Evolutionary conservation across 164 flowering plant genomes (phyloP).

Genomic region (Tinospora cordifolia): DNA sequence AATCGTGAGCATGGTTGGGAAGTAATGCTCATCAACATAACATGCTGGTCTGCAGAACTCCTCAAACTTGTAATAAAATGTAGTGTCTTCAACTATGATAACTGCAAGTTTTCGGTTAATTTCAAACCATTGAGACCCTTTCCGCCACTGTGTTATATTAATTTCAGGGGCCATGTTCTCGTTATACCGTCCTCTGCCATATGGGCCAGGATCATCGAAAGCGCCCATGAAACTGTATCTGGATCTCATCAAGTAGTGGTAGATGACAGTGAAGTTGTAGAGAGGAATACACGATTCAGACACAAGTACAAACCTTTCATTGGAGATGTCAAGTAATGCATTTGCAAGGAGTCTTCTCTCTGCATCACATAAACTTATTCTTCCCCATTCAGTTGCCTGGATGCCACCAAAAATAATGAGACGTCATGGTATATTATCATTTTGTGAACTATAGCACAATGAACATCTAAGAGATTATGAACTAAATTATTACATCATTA

Average conservation of each 20-base stretch:
- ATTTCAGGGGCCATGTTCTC: slow-evolving; percentile 61
- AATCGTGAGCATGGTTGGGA: slow-evolving; percentile 75
- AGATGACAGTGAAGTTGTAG: slow-evolving; percentile 49
- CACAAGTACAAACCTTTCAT: slow-evolving; percentile 73
- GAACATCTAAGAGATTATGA: background rate
- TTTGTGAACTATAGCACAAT: background rate
- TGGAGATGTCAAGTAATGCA: slow-evolving; percentile 78
- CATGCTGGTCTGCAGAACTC: slow-evolving; percentile 73
- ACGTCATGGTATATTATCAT: background rate
- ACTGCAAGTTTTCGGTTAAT: slow-evolving; percentile 56
- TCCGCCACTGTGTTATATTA: slow-evolving; percentile 66
- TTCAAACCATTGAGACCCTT: slow-evolving; percentile 96
- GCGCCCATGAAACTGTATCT: slow-evolving; percentile 64
- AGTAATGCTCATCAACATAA: slow-evolving; percentile 93
- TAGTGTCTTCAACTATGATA: slow-evolving; percentile 46
- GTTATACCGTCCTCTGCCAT: slow-evolving; percentile 81
- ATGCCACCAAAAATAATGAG: background rate
- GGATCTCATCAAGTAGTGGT: slow-evolving; percentile 56
- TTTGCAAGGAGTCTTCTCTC: slow-evolving; percentile 90
- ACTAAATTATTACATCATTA: background rate
- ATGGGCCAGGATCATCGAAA: slow-evolving; percentile 64
- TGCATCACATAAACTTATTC: slow-evolving; percentile 91
- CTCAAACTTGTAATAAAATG: slow-evolving; percentile 55
- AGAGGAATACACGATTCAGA: slow-evolving; percentile 93
- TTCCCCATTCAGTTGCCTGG: slow-evolving; percentile 81